Base-by-base conservation (phyloP, 192 early-diverging fungal species). In the Umbelopsis sp. region DNA sequence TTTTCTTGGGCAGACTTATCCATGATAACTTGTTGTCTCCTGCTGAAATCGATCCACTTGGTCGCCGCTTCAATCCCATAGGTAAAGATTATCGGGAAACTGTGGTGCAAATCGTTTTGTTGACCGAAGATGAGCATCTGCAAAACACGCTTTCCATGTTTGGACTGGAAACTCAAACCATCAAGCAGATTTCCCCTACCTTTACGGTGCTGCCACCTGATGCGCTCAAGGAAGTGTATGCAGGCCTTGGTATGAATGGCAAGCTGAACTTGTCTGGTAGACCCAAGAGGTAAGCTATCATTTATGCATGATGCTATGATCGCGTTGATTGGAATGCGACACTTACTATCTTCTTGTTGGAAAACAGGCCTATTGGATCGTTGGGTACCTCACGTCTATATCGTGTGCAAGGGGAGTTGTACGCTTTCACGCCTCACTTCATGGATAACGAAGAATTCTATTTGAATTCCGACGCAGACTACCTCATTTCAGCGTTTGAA, bases 381-480 rank as follows among this genome's bases (percentile, higher is more conserved):
- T 78, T 96, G 24, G 84, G 87, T 68, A 96, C 94, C 20, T 90
- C 87, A 44, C 90, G 91, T 65, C 77, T 96, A 11, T 96, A 94
- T 80, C 87, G 91, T 22, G 91, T 93, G 21, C 89, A 94, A 71
- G 94, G 94, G 0, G 84, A 89, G 20, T 73, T 96, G 11, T 96
- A 94, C 73, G 86, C 92, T 1, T 96, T 96, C 69, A 87, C 91
- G 1, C 94, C 94, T 34, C 88, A 94, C 52, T 96, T 96, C 72
- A 91, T 96, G 90, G 92, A 96, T 71, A 87, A 83, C 54, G 91
- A 92, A 67, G 89, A 94, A 72, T 96, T 92, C 74, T 96, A 96
- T 70, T 82, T 94, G n/a, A 91, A 89, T 17, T 88, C 87, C 36
- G 94, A 96, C 79, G 89, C 90, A n/a, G 91, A 94, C 71, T 94